Percentiles rank a stretch among this genome's conserved stretches.
phyloP scores from a whole-genome alignment of 2,329 filamentous ascomycete genomes.

The Chalaropsis thielavioides region DNA sequence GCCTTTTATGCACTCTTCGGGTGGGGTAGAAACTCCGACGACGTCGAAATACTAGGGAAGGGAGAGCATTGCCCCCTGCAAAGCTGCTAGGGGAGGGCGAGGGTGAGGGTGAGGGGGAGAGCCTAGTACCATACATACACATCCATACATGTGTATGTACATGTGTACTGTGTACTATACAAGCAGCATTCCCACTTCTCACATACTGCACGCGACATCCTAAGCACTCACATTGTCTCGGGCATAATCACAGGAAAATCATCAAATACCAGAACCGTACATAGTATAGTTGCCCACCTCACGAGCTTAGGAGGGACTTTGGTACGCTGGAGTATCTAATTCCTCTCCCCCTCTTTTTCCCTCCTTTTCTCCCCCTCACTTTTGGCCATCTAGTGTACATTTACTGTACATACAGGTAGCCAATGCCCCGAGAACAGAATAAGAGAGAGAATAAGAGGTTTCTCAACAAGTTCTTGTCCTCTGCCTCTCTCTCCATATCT shows the following conservation, averaged over 20 bases:
- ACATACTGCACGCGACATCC: too few species aligned
- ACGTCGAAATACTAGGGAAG: not conserved
- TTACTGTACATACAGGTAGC: not conserved
- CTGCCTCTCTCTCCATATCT: not conserved
- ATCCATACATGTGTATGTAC: not conserved
- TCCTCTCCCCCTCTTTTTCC: not conserved
- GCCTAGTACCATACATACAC: too few species aligned
- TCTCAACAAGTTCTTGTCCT: too few species aligned
- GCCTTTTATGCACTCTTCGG: not conserved
- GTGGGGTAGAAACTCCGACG: not conserved
- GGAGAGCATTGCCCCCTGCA: not conserved
- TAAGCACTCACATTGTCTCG: not conserved
- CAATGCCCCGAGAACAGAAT: not conserved
- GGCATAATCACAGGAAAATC: not conserved
- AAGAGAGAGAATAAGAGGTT: not conserved
- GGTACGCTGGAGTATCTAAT: not conserved
- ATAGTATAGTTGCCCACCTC: not conserved
- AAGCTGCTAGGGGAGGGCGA: not conserved
- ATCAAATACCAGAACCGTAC: not conserved
- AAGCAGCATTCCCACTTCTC: not conserved
- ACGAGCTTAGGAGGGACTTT: not conserved
- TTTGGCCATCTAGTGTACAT: not conserved
- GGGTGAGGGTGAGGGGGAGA: too few species aligned
- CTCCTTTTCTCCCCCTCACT: not conserved
- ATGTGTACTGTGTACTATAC: not conserved